phyloP scores from a whole-genome alignment of 2,329 filamentous ascomycete species.

The Setomelanomma holmii region DNA sequence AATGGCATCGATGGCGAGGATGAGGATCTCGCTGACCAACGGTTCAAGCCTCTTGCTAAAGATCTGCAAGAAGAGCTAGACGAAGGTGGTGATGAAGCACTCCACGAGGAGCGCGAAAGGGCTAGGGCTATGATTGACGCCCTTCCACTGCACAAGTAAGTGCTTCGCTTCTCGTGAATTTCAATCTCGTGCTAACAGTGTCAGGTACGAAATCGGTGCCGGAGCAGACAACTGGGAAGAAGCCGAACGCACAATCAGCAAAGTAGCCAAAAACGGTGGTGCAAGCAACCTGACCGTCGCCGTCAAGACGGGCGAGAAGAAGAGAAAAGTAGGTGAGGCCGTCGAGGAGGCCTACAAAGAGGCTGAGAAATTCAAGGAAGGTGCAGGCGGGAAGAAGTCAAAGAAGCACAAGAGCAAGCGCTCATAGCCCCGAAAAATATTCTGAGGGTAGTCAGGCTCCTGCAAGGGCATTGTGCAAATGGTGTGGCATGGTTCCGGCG shows the following conservation, averaged over 20 bases:
- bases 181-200: constrained; percentile 4
- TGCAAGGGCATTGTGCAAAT: no score
- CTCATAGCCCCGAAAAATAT: no score
- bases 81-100: constrained; percentile 79
- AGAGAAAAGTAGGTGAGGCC: constrained; percentile 73
- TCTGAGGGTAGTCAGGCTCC: no score
- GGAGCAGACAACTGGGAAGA: constrained; percentile 63
- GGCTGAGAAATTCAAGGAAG: constrained; percentile 43
- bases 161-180: background rate
- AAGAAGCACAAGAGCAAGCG: constrained; percentile 57
- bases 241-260: constrained; percentile 74
- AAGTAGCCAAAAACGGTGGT: constrained; percentile 56
- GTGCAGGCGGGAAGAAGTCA: constrained; percentile 43
- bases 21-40: constrained; percentile 65
- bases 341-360: constrained; percentile 57
- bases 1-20: constrained; percentile 62
- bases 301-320: constrained; percentile 77
- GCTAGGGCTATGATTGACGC: constrained; percentile 90
- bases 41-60: constrained; percentile 73
- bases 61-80: constrained; percentile 82
- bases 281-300: constrained; percentile 73
- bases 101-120: constrained; percentile 72
- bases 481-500: no score
- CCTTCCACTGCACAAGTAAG: constrained; percentile 85
- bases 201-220: constrained; percentile 55